Conservation (phyloP, 768 basidiomycete species). For the Vararia minispora region DNA sequence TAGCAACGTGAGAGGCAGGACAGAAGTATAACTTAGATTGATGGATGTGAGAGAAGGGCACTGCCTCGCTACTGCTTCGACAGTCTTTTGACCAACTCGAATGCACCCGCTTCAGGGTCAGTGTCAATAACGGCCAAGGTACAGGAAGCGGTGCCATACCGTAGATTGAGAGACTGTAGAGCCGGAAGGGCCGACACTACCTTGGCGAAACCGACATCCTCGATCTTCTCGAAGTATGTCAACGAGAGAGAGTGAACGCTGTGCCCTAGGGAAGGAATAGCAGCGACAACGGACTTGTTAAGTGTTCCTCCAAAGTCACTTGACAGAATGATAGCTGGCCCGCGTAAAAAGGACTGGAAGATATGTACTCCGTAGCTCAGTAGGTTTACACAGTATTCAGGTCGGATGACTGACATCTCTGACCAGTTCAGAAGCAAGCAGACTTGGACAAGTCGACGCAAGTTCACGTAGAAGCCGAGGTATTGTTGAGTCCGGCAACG, state of each 20-base stretch:
- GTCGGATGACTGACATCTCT: constrained; percentile 30
- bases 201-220: constrained; percentile 40
- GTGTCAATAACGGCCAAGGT: constrained; percentile 5
- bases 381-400: background rate
- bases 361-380: background rate
- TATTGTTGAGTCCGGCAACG: constrained; percentile 40
- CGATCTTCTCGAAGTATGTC: constrained; percentile 37
- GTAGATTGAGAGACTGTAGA: constrained; percentile 38
- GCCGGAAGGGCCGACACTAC: constrained; percentile 32
- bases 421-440: constrained; percentile 45
- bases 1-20: constrained; percentile 35
- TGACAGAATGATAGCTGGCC: constrained; percentile 35
- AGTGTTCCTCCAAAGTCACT: constrained; percentile 37
- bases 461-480: constrained; percentile 43
- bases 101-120: constrained; percentile 39
- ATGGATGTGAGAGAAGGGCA: constrained; percentile 34
- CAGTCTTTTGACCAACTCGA: constrained; percentile 41
- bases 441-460: constrained; percentile 34
- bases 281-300: constrained; percentile 34
- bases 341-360: constrained; percentile 47
- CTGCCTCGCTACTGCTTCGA: constrained; percentile 28
- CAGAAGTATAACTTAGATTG: constrained; percentile 54
- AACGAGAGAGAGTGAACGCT: constrained; percentile 33
- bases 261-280: constrained; percentile 22
- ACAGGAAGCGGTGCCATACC: constrained; percentile 27